Evolutionary conservation across 2,329 filamentous ascomycete genomes (phyloP), one percentile per base, ranked within the genome.

Genomic region (Aphanocladium album): DNA sequence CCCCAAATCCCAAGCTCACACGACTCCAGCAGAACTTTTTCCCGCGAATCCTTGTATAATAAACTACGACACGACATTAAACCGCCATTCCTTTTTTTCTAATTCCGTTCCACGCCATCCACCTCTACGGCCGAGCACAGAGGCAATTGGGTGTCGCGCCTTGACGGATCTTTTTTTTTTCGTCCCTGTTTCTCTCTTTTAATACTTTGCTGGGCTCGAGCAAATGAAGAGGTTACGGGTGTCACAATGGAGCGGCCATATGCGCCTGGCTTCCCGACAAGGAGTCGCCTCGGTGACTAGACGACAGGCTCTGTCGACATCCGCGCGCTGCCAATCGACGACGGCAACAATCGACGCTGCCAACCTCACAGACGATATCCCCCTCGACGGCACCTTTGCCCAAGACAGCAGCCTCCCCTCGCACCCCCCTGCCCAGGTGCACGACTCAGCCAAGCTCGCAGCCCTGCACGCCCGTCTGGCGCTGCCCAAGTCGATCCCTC

Each of bases 391-490:
- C 30, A 25, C 57, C 41, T 39, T 54, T 23, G 45, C 57, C 39
- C 63, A 63, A 30, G 65, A 66, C 30, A 66, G 68, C 63, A 71
- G 72, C 64, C 80, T 88, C 65, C 89, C 90, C 57, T 93, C 91
- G 69, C 91, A 91, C 66, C 83, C 83, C 59, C 85, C 87, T 66
- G 78, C 83, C 68, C 81, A 82, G 66, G 89, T 91, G 47, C 77
- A 81, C 62, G 75, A 80, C 66, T 98, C 93, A 51, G 88, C 92
- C 64, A 98, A 97, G 79, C 89, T 99, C 68, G 87, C 92, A 65
- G 93, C 95, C 65, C 85, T 99, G 50, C 93, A 97, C 75, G 91
- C 93, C 68, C 90, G 95, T 74, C 84, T 99, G 63, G 86, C 86
- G 45, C 86, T 99, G 60, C 88, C 93, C 25, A 82, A 84, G 64